Base-by-base conservation (phyloP, 768 basidiomycete genomes). In the Panaeolus papilionaceus region DNA sequence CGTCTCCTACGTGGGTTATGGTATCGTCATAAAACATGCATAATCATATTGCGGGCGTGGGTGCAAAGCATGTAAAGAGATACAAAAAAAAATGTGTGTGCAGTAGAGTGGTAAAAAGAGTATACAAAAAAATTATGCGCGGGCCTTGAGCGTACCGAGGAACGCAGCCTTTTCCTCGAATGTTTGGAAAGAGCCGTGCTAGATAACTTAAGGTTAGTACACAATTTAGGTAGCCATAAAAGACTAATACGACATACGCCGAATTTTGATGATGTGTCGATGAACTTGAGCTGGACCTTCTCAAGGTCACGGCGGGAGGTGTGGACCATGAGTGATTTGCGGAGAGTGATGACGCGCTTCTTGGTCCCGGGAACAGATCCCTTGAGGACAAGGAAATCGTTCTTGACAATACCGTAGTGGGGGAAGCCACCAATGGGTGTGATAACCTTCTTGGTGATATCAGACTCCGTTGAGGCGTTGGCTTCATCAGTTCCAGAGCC, bases 371-470 rank as follows among this genome's bases (percentile, higher is more conserved):
- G 94, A 71, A 96, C 87, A 64, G 91, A 95, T 70, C 97, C 97
- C 86, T 99, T 99, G 81, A 99, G 85, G 82, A 99, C 90, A 75
- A 99, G 82, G 87, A 91, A 99, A 80, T 99, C 98, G 86, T 98
- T 97, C 88, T 93, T 96, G 84, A 99, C 92, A 76, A 98, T 88
- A 88, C 97, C 96, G 80, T 99, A 99, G 79, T 98, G 95, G 67
- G 96, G 95, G 92, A 97, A 99, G 78, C 97, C 98, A 85, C 98
- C 98, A 89, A 99, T 88, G 64, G 98, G 98, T 66, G 94, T 99
- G 79, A 97, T 96, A 69, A 83, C 71, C 87, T 98, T 98, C 84
- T 93, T 89, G 74, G 95, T 97, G 76, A 94, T 88, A 80, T 99
- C 98, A 67, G 92, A 89, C 74, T 98, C 96, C 40, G 98, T 99